A percentile compares a stretch with the other conserved stretches of the same genome.
Evolutionary conservation across 2,329 filamentous ascomycete species (phyloP).

Genomic region (Colletotrichum sp.): DNA sequence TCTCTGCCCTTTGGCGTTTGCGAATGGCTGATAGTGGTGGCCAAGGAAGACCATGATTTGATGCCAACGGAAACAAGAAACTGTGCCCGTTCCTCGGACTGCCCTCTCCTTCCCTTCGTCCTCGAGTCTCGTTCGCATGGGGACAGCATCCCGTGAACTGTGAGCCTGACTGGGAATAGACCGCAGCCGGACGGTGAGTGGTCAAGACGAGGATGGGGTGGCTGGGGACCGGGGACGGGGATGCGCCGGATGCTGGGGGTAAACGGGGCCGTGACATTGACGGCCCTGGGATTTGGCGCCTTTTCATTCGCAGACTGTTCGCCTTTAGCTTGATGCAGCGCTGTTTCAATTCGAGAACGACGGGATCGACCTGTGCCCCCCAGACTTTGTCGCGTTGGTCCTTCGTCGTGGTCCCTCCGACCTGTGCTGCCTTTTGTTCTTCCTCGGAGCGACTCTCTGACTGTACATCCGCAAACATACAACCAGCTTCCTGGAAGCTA

Average conservation of each 20-base stretch:
- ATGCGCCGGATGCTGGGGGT: slow-evolving; percentile 5
- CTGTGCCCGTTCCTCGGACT: not conserved
- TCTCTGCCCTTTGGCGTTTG: not conserved
- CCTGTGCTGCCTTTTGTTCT: not conserved
- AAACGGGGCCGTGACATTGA: not conserved
- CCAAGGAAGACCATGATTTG: not conserved
- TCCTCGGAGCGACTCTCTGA: not conserved
- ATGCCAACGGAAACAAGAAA: not conserved
- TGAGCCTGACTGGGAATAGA: not conserved
- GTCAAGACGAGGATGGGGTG: slow-evolving; percentile 1
- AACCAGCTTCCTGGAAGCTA: not conserved
- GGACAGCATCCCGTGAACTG: not conserved
- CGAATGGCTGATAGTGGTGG: not conserved
- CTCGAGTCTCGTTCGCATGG: slow-evolving; percentile 1
- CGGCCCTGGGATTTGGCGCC: not conserved
- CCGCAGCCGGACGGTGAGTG: slow-evolving; percentile 13
- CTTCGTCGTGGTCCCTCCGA: not conserved
- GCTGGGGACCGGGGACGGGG: slow-evolving; percentile 1
- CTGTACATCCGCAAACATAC: slow-evolving; percentile 3
- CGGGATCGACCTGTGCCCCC: not conserved
- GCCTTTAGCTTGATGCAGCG: slow-evolving; percentile 2
- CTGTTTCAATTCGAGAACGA: slow-evolving; percentile 14
- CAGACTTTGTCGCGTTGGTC: not conserved
- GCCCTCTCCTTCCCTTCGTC: not conserved
- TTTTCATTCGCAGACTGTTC: slow-evolving; percentile 6